These are phyloP conservation scores for Kuraishia hungarica DNA, from an alignment of 805 yeast species.

Conservation along the genomic window DNA sequence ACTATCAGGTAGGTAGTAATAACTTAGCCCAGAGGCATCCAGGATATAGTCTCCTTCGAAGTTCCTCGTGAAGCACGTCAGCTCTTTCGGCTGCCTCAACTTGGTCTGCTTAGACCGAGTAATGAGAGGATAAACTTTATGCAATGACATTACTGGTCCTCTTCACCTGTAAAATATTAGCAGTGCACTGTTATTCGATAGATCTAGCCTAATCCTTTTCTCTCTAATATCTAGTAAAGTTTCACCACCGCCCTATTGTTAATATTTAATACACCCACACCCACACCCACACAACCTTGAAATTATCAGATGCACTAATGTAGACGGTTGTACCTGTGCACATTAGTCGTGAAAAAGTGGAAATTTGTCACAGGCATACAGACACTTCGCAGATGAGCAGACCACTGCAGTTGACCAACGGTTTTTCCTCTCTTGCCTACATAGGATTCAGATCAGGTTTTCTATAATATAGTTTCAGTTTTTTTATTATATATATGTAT, in stretches of 20 bases:
- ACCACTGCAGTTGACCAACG: neutral
- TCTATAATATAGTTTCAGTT: neutral
- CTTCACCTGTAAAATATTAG: too few relatives aligned
- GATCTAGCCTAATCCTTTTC: too few relatives aligned
- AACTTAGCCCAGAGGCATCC: conserved; percentile 50
- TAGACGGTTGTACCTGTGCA: neutral
- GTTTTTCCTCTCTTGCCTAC: too few relatives aligned
- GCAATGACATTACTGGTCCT: neutral
- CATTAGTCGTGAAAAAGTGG: neutral
- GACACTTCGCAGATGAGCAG: neutral
- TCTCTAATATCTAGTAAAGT: too few relatives aligned
- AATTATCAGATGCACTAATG: too few relatives aligned
- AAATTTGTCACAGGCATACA: neutral
- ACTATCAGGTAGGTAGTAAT: conserved; percentile 75
- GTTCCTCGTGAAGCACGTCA: conserved; percentile 58
- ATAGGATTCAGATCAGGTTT: too few relatives aligned
- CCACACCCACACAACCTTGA: too few relatives aligned
- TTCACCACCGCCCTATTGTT: too few relatives aligned
- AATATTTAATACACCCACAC: too few relatives aligned
- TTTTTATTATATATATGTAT: too few relatives aligned
- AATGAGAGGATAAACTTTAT: conserved; percentile 25
- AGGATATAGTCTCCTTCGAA: conserved; percentile 42
- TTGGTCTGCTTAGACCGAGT: conserved; percentile 57
- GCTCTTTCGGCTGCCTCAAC: conserved; percentile 79
- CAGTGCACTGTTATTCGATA: too few relatives aligned